phyloP scores from a whole-genome alignment of 2,329 filamentous ascomycete species.

The Trichoderma sp. region DNA sequence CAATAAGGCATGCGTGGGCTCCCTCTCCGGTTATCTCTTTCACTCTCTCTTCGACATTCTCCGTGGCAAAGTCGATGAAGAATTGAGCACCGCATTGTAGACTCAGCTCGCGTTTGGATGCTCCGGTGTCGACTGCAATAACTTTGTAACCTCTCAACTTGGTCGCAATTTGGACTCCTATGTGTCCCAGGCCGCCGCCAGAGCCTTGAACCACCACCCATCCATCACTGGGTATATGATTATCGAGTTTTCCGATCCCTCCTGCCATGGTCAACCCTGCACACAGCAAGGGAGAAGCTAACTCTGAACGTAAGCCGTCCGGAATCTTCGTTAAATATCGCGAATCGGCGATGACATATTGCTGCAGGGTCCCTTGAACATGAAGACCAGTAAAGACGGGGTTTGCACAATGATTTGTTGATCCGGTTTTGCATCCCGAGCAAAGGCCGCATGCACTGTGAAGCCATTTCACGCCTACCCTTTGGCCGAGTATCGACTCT shows the following conservation, averaged over 20 bases:
- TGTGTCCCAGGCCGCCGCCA: conserved; percentile 37
- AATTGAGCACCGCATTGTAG: conserved; percentile 30
- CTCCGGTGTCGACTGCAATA: conserved; percentile 34
- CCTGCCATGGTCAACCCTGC: conserved; percentile 38
- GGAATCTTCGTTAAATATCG: conserved; percentile 34
- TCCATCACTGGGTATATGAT: conserved; percentile 23
- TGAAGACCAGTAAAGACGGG: conserved; percentile 45
- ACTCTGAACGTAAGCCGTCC: conserved; percentile 22
- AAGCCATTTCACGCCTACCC: conserved; percentile 49
- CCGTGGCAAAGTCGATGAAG: conserved; percentile 32
- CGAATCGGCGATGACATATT: conserved; percentile 34
- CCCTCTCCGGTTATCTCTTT: conserved; percentile 32
- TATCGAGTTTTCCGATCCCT: conserved; percentile 25
- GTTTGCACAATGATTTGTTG: conserved; percentile 41
- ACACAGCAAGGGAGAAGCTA: conserved; percentile 35
- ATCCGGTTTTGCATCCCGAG: conserved; percentile 37
- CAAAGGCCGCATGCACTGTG: conserved; percentile 44
- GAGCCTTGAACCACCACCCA: conserved; percentile 38
- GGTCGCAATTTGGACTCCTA: conserved; percentile 37
- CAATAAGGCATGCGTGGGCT: conserved; percentile 31
- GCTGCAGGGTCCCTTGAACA: conserved; percentile 36
- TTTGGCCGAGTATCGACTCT: conserved; percentile 32
- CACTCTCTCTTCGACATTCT: conserved; percentile 28
- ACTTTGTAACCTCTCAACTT: conserved; percentile 27
- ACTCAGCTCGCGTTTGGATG: conserved; percentile 27